phyloP scores from a whole-genome alignment of 345 rosid genomes.

The Eucalyptus marginata region DNA sequence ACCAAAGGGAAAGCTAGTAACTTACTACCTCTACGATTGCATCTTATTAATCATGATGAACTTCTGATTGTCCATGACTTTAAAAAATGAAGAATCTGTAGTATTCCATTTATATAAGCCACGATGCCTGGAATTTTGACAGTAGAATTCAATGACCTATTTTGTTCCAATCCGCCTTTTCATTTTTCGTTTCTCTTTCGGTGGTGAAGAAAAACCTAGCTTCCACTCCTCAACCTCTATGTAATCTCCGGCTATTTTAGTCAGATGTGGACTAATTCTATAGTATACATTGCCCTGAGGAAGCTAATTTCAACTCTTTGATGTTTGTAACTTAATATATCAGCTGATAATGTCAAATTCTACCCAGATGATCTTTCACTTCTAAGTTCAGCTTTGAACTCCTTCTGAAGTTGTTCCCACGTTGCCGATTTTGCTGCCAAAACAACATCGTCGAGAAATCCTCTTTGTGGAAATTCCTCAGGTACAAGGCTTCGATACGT shows the following conservation, averaged over 20 bases:
- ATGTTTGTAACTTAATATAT: conserved; percentile 20
- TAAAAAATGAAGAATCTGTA: not conserved
- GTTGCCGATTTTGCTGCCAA: conserved; percentile 59
- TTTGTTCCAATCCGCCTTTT: not conserved
- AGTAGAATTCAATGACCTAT: not conserved
- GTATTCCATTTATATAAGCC: not conserved
- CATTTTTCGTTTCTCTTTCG: not conserved
- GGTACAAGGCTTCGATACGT: conserved; percentile 67
- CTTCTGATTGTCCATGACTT: not conserved
- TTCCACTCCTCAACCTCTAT: not conserved
- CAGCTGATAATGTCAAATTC: not conserved
- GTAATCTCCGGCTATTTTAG: not conserved
- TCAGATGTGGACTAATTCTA: not conserved
- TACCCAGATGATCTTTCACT: not conserved
- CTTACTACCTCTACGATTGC: not conserved
- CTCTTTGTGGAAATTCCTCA: conserved; percentile 76
- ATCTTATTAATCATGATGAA: not conserved
- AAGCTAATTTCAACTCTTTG: conserved; percentile 30
- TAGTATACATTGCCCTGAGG: not conserved
- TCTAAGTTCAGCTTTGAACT: conserved; percentile 18
- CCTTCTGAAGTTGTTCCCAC: conserved; percentile 34
- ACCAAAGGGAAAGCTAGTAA: not conserved
- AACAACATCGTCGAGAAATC: conserved; percentile 71
- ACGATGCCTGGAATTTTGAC: not conserved
- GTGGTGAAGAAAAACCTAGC: not conserved